phyloP scores from a whole-genome alignment of 2,329 filamentous ascomycete genomes.

The Aspergillus felis region DNA sequence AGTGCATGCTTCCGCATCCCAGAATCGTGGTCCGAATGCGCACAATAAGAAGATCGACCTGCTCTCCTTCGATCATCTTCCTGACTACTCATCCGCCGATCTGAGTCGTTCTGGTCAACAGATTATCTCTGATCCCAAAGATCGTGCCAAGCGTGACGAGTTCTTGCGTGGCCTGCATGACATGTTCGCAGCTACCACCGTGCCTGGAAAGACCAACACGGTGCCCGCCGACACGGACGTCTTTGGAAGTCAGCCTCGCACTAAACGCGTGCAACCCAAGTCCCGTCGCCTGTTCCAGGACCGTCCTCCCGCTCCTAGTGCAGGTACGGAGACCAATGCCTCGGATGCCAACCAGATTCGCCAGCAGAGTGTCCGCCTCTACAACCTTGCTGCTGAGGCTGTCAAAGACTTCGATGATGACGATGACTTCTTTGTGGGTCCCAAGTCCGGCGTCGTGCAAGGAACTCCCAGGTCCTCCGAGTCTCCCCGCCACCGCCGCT shows the following conservation, averaged over 20 bases:
- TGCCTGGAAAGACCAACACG: conserved; percentile 6
- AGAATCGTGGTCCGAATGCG: not conserved
- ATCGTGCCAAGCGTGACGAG: conserved; percentile 13
- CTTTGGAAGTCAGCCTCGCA: conserved; percentile 4
- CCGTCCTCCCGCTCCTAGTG: conserved; percentile 3
- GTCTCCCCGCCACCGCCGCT: conserved; percentile 14
- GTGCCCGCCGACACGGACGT: conserved; percentile 8
- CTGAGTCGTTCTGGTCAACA: conserved; percentile 6
- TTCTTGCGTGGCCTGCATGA: conserved; percentile 18
- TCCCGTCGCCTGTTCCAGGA: conserved; percentile 22
- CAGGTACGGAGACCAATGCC: not conserved
- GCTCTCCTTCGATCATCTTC: conserved; percentile 16
- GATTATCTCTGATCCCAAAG: conserved; percentile 8
- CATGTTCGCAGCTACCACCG: conserved; percentile 9
- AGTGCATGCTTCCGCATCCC: not conserved
- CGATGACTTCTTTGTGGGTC: conserved; percentile 10
- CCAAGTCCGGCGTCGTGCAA: conserved; percentile 7
- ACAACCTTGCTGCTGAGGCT: conserved; percentile 8
- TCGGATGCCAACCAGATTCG: not conserved
- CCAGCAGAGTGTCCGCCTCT: not conserved
- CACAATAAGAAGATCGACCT: conserved; percentile 19
- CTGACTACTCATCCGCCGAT: conserved; percentile 12
- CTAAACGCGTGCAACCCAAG: conserved; percentile 12
- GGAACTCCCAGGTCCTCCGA: conserved; percentile 11
- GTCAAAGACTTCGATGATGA: conserved; percentile 7